Evolutionary conservation across 1,284 basidiomycete genomes (phyloP), one percentile per base, ranked within the genome.

Genomic region (Trametes sp.): DNA sequence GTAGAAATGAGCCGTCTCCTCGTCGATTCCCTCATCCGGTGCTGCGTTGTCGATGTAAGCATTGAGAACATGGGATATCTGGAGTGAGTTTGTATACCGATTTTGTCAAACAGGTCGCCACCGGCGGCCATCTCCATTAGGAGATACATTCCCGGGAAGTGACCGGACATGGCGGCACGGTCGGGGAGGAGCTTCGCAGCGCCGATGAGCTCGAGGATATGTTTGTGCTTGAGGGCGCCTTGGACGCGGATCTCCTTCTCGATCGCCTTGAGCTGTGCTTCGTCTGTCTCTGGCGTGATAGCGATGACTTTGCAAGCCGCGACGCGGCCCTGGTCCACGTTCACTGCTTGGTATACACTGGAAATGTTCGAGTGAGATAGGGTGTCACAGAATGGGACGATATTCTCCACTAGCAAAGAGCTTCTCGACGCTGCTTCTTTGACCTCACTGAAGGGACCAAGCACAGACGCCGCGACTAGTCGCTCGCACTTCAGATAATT

Each of bases 21-120:
- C 92, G 33, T 88, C 87, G 0, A 98, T 83, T 5, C 97, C 97
- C 9, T 94, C 83, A 70, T 98, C 94, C 4, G 95, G 95, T 2
- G 86, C 92, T 94, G 59, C 16, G 29, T 36, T 50, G 11, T 42
- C 19, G n/a, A 36, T 24, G 11, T n/a, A 14, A 19, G 44, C 24
- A 8, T 19, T 6, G n/a, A 2, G 29, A 33, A n/a, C n/a, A n/a
- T n/a, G n/a, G n/a, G n/a, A n/a, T n/a, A n/a, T n/a, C n/a, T n/a
- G 16, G 36, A 64, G 7, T 35, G 45, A 16, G 31, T 5, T 2
- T 6, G 51, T 42, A 29, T 4, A 96, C 96, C 93, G 64, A 99
- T 98, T 82, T 98, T 98, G 78, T 99, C 98, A 75, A 99, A 99
- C 44, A 99, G 78, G 76, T 99, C 97, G 0, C 98, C 97, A 48